Percentiles rank a stretch among this genome's conserved stretches.
Conservation (phyloP, 2,329 filamentous ascomycete genomes). For the Sporothrix globosa region DNA sequence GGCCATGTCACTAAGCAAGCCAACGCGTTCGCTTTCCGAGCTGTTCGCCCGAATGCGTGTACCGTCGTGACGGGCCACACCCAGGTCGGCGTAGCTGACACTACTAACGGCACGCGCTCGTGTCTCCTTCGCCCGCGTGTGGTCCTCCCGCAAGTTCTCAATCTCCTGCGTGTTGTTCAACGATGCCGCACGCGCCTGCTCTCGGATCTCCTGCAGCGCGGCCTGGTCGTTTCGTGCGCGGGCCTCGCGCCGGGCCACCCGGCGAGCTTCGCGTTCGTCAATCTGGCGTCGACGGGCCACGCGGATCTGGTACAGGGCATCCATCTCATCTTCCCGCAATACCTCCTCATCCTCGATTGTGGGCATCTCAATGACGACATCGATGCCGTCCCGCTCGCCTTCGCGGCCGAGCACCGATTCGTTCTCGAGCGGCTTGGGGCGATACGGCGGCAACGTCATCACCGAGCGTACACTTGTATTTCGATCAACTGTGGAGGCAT, state of each 20-base stretch:
- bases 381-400: conserved; percentile 88
- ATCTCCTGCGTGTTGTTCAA: conserved; percentile 58
- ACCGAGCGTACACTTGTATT: conserved; percentile 89
- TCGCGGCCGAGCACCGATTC: conserved; percentile 86
- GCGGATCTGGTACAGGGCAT: conserved; percentile 86
- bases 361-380: conserved; percentile 84
- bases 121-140: conserved; percentile 59
- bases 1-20: conserved; percentile 71
- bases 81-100: conserved; percentile 76
- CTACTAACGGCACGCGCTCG: conserved; percentile 71
- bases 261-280: conserved; percentile 75
- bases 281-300: conserved; percentile 73
- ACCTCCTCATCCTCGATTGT: conserved; percentile 77
- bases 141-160: conserved; percentile 60
- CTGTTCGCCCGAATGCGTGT: conserved; percentile 74
- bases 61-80: conserved; percentile 76
- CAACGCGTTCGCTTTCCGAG: conserved; percentile 70
- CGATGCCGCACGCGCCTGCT: conserved; percentile 54
- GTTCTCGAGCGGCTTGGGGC: conserved; percentile 68
- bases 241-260: conserved; percentile 70
- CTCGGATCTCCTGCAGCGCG: conserved; percentile 68
- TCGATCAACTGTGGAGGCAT: conserved; percentile 62
- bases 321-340: conserved; percentile 87
- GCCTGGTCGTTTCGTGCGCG: conserved; percentile 69
- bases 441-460: conserved; percentile 89